Conservation (phyloP, 2,329 filamentous ascomycete genomes). For the Ceratocystis albifundus region DNA sequence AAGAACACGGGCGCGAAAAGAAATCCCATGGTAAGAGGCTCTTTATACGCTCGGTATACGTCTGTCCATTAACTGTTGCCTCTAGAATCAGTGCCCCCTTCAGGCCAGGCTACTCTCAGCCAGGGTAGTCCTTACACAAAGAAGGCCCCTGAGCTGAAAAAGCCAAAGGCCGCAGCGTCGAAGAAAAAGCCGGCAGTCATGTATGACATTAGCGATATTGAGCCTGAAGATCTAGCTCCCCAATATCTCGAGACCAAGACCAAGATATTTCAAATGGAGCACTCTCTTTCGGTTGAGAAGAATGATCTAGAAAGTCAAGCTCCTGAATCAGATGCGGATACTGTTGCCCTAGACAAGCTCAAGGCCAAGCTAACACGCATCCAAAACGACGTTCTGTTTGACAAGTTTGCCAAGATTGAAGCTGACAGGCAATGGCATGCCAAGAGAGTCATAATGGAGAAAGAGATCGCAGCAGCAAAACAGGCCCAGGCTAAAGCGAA, state of each 20-base stretch:
- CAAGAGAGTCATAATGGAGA: constrained; percentile 48
- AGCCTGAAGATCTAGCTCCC: constrained; percentile 62
- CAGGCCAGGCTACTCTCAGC: constrained; percentile 8
- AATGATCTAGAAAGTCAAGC: constrained; percentile 28
- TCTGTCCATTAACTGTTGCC: neutral
- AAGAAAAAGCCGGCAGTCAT: constrained; percentile 31
- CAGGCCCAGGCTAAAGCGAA: constrained; percentile 30
- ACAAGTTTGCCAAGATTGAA: constrained; percentile 39
- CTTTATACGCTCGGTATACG: neutral
- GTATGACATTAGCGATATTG: constrained; percentile 55
- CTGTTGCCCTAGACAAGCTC: constrained; percentile 50
- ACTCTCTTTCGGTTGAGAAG: constrained; percentile 34
- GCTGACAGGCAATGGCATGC: constrained; percentile 56
- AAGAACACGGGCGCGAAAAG: constrained; percentile 35
- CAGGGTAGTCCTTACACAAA: constrained; percentile 17
- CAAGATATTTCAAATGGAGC: constrained; percentile 51
- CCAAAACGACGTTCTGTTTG: constrained; percentile 66
- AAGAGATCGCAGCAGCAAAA: constrained; percentile 44
- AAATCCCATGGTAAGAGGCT: constrained; percentile 31
- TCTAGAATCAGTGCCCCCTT: constrained; percentile 7
- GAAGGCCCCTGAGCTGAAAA: constrained; percentile 12
- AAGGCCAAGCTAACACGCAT: constrained; percentile 65
- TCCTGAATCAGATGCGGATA: constrained; percentile 28
- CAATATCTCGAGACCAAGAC: constrained; percentile 66
- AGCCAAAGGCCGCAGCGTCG: neutral